Evolutionary conservation across 495 filamentous ascomycete species (phyloP), one percentile per base, ranked within the genome.

Genomic region (Daldinia grandis): DNA sequence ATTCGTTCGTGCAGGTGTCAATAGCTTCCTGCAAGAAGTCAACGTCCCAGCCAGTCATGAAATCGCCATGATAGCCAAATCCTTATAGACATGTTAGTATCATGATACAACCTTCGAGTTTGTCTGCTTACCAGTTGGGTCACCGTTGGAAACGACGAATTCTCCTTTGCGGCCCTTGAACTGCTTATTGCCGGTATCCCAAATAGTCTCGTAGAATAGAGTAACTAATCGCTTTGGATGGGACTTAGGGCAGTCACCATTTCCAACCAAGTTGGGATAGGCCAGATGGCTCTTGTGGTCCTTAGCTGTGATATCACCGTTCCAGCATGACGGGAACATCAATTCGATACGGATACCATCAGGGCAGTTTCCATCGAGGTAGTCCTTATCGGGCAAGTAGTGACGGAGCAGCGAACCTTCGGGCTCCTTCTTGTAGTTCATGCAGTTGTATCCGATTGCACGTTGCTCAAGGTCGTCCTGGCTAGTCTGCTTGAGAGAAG

Each of bases 251-350:
- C 95, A 98, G 8, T 81, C 80, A 21, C 95, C 95, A 64, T 85
- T 86, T 75, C 90, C 91, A 70, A 96, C 91, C 6, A 89, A 79
- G 58, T 84, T 81, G 0, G 94, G 92, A 76, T 94, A 97, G 1
- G 89, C 89, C 73, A 97, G 84, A 74, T 96, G 93, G 54, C 82
- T 84, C 74, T 85, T 87, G 83, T 93, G 91, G 76, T 92, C 83
- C 0, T 64, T 27, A 3, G 87, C 83, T 62, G 89, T 88, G 21
- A 82, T 65, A 62, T 92, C 86, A 31, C 93, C 92, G 75, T 97
- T 91, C 92, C 93, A 97, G 86, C 94, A 97, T 0, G 91, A 93
- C 9, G 94, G 94, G 81, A 97, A 97, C 87, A 93, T 90, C 58
- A 97, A 77, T 76, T 97, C 93, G 40, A 94, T 80, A 31, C 94